Conservation (phyloP, 73 alveolate species). For the Blepharisma stoltei region DNA sequence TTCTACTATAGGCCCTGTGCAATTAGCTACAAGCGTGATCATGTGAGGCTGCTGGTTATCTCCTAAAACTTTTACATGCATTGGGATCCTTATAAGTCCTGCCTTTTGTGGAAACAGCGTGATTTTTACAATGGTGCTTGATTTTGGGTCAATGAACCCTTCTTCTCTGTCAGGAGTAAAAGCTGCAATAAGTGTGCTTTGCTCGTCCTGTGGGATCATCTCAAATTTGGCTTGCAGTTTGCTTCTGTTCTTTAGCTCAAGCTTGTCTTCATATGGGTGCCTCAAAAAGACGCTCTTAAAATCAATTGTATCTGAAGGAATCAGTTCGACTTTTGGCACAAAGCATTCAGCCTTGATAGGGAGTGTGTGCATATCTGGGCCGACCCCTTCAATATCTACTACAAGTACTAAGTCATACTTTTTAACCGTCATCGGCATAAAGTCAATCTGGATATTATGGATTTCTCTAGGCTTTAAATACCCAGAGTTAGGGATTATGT, state of each 20-base stretch:
- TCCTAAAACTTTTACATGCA: constrained; percentile 52
- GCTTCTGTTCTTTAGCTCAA: constrained; percentile 92
- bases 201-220: constrained; percentile 95
- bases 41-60: constrained; percentile 72
- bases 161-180: constrained; percentile 92
- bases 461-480: constrained; percentile 85
- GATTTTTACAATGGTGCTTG: constrained; percentile 77
- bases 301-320: constrained; percentile 96
- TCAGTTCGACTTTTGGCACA: constrained; percentile 97
- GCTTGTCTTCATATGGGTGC: constrained; percentile 88
- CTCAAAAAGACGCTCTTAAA: constrained; percentile 94
- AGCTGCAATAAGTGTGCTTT: constrained; percentile 89
- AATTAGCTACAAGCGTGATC: constrained; percentile 89
- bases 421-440: constrained; percentile 87
- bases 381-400: constrained; percentile 99
- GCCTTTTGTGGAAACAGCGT: constrained; percentile 88
- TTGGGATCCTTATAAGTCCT: constrained; percentile 85
- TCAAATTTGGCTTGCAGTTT: constrained; percentile 98
- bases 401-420: constrained; percentile 95
- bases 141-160: constrained; percentile 90
- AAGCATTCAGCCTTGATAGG: constrained; percentile 98
- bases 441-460: constrained; percentile 92
- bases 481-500: constrained; percentile 94
- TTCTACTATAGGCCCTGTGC: constrained; percentile 96
- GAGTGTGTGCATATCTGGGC: constrained; percentile 95